Conservation (phyloP, 1,284 basidiomycete genomes). For the Taiwanofungus camphoratus region DNA sequence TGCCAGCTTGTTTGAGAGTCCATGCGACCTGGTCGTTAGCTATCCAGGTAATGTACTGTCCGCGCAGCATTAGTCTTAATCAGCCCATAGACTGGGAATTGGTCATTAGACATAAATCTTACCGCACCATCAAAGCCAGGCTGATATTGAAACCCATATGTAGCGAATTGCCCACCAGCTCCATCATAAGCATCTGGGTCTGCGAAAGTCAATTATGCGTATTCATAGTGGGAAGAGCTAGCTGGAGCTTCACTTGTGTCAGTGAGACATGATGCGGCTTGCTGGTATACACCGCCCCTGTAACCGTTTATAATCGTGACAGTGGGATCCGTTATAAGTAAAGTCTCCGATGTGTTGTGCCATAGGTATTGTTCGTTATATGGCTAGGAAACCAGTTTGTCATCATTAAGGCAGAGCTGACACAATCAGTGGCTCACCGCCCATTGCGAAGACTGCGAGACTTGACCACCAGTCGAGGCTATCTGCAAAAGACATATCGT, state of each 20-base stretch:
- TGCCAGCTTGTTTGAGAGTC: constrained; percentile 67
- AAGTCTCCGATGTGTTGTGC: constrained; percentile 36
- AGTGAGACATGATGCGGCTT: constrained; percentile 36
- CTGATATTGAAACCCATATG: constrained; percentile 27
- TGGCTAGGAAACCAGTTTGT: constrained; percentile 27
- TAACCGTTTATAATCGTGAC: constrained; percentile 46
- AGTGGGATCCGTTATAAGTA: constrained; percentile 38
- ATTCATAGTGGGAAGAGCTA: too few relatives aligned
- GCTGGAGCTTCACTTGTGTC: constrained; percentile 20
- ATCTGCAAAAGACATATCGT: too few relatives aligned
- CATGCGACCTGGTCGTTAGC: constrained; percentile 60
- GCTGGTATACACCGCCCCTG: constrained; percentile 48
- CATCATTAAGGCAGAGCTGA: neutral
- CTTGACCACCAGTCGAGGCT: constrained; percentile 26
- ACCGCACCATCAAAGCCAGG: constrained; percentile 28
- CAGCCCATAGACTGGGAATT: too few relatives aligned
- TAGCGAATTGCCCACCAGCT: constrained; percentile 15
- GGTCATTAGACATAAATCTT: too few relatives aligned
- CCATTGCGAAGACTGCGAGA: constrained; percentile 43
- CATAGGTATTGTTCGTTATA: constrained; percentile 41
- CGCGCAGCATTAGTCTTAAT: too few relatives aligned
- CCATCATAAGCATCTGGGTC: constrained; percentile 25
- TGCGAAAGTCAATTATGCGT: too few relatives aligned
- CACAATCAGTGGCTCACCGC: constrained; percentile 28
- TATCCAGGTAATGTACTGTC: constrained; percentile 80